phyloP scores from a whole-genome alignment of 768 basidiomycete genomes.

The Auriscalpium vulgare region DNA sequence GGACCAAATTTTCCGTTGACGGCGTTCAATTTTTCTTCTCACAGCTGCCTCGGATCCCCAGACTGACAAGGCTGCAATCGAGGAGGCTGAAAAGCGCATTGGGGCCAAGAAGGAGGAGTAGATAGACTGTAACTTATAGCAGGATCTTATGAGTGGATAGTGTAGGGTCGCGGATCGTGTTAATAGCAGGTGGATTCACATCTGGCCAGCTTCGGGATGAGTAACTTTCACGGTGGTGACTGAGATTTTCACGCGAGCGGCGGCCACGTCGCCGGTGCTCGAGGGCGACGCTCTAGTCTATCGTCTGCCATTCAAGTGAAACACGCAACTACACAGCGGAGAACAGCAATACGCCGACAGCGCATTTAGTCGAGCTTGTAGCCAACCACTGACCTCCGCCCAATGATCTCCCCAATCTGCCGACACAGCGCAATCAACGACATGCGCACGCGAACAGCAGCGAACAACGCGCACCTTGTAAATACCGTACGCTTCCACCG shows the following conservation, averaged over 20 bases:
- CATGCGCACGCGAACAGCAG: not conserved
- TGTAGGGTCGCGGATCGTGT: not conserved
- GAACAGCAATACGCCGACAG: not conserved
- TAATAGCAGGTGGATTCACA: not conserved
- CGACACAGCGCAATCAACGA: not conserved
- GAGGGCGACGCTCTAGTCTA: not conserved
- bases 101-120: conserved; percentile 65
- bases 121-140: not conserved
- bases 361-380: conserved; percentile 38
- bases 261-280: not conserved
- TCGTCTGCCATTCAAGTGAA: not conserved
- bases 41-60: conserved; percentile 57
- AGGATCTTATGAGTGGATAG: not conserved
- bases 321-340: not conserved
- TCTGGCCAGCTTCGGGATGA: too few species aligned
- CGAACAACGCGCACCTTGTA: conserved; percentile 55
- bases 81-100: conserved; percentile 82
- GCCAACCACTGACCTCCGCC: conserved; percentile 71
- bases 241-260: not conserved
- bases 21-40: not conserved
- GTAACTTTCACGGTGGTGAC: too few species aligned
- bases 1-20: too few species aligned
- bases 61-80: conserved; percentile 80
- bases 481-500: conserved; percentile 81
- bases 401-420: conserved; percentile 84